These are phyloP conservation scores for Hymenochaete sp. DNA, from an alignment of 1,284 basidiomycete species.

Conservation along the genomic window DNA sequence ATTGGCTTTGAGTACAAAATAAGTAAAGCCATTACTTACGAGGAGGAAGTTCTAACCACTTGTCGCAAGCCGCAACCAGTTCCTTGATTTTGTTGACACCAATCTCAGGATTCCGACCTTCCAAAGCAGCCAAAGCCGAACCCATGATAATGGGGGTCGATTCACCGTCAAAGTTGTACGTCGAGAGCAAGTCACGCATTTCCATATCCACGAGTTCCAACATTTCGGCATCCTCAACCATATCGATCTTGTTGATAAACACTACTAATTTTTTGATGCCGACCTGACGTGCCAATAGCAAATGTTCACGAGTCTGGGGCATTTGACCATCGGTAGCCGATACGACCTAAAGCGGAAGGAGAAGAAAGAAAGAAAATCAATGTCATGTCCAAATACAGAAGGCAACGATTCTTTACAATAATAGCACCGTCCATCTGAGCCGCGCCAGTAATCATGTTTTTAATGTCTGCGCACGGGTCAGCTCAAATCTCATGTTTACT, in stretches of 20 bases:
- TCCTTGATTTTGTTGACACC: constrained; percentile 80
- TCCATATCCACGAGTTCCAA: constrained; percentile 99
- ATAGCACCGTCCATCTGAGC: constrained; percentile 98
- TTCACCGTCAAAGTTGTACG: constrained; percentile 95
- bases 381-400: neutral
- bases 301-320: constrained; percentile 98
- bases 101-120: constrained; percentile 73
- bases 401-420: constrained; percentile 40
- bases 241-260: constrained; percentile 99
- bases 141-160: constrained; percentile 96
- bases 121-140: constrained; percentile 91
- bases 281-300: constrained; percentile 95
- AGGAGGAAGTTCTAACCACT: constrained; percentile 91
- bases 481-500: neutral
- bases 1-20: constrained; percentile 6
- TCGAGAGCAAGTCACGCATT: constrained; percentile 94
- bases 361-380: too few species aligned
- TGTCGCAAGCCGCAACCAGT: constrained; percentile 84
- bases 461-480: constrained; percentile 54
- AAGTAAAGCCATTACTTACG: constrained; percentile 43
- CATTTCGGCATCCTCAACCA: constrained; percentile 97
- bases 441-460: constrained; percentile 99
- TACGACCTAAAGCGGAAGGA: constrained; percentile 69
- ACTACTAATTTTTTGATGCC: constrained; percentile 98
- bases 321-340: constrained; percentile 99